Evolutionary conservation across 2,329 filamentous ascomycete genomes (phyloP), one percentile per base, ranked within the genome.

Genomic region (Boeremia exigua): DNA sequence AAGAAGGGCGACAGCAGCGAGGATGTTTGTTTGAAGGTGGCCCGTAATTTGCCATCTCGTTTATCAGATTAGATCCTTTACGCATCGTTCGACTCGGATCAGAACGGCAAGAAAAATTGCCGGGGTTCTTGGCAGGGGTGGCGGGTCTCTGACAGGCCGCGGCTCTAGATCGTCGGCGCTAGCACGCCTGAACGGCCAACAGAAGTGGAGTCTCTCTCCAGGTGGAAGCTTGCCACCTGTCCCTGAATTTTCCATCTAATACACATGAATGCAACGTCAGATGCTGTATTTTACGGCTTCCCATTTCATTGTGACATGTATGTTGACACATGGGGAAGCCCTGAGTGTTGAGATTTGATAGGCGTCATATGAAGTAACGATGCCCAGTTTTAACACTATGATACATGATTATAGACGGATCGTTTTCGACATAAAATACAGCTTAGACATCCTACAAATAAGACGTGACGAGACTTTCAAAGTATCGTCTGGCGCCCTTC

Each of bases 401-500:
- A n/a, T n/a, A n/a, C n/a, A n/a, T n/a, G n/a, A n/a, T n/a, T n/a
- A n/a, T n/a, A n/a, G n/a, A n/a, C n/a, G n/a, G n/a, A n/a, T n/a
- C 19, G 19, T 23, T 23, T 23, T 23, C 19, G 19, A 23, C 19
- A 23, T 23, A 23, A 23, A 5, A 3, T 23, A 23, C 33, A 33
- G 25, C 27, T 8, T 27, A n/a, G n/a, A 12, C 2, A 49, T 42
- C 32, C 49, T 65, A 75, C 57, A 74, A 49, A 45, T 67, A 74
- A 8, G 59, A 48, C 27, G 64, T 65, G 12, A 65, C 66, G 19
- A 75, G 34, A 6, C 30, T 48, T 57, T 73, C 68, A 43, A 74
- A 75, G 45, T 72, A 74, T 32, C 25, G 56, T 45, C 73, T 70
- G 4, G 67, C 70, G 6, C 61, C 47, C 8, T 51, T 46, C 32